Percentiles rank a stretch among this genome's conserved stretches.
phyloP scores from a whole-genome alignment of 2,329 filamentous ascomycete genomes.

The Thelonectria blattea region DNA sequence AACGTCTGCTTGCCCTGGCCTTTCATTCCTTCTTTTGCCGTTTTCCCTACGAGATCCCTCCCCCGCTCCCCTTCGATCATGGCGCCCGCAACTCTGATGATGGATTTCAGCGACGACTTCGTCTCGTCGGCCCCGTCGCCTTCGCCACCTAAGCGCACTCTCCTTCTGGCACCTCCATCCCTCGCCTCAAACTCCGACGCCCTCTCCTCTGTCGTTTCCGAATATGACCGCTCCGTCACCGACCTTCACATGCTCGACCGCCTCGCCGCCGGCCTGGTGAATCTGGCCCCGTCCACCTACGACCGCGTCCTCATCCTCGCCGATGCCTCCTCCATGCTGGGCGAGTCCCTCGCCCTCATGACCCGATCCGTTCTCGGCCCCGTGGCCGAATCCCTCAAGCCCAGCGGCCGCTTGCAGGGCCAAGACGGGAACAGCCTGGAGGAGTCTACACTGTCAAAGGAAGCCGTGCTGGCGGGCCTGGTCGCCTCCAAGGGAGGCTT shows the following conservation, averaged over 20 bases:
- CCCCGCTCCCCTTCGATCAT: conserved; percentile 42
- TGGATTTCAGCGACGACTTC: conserved; percentile 64
- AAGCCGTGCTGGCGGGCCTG: conserved; percentile 84
- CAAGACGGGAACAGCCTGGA: conserved; percentile 70
- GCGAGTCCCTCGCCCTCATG: conserved; percentile 70
- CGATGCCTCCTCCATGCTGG: conserved; percentile 72
- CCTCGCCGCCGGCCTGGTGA: conserved; percentile 79
- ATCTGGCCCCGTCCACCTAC: conserved; percentile 79
- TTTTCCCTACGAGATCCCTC: neutral
- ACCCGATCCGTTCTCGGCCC: conserved; percentile 69
- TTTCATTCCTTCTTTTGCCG: conserved; percentile 2
- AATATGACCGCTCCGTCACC: conserved; percentile 76
- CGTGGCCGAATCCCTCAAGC: conserved; percentile 73
- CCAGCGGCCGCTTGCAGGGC: conserved; percentile 70
- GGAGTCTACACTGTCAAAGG: conserved; percentile 55
- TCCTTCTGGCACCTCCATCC: conserved; percentile 89
- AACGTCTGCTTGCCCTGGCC: conserved; percentile 7
- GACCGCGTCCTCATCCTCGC: conserved; percentile 84
- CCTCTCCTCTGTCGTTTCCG: conserved; percentile 72
- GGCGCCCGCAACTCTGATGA: conserved; percentile 59
- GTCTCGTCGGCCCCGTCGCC: conserved; percentile 37
- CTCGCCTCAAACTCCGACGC: conserved; percentile 84
- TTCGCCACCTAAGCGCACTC: conserved; percentile 60
- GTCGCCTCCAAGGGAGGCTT: conserved; percentile 69
- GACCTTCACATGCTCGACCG: conserved; percentile 99